Evolutionary conservation across 305 asterid species (phyloP).

Genomic region (Solanum hybrid): DNA sequence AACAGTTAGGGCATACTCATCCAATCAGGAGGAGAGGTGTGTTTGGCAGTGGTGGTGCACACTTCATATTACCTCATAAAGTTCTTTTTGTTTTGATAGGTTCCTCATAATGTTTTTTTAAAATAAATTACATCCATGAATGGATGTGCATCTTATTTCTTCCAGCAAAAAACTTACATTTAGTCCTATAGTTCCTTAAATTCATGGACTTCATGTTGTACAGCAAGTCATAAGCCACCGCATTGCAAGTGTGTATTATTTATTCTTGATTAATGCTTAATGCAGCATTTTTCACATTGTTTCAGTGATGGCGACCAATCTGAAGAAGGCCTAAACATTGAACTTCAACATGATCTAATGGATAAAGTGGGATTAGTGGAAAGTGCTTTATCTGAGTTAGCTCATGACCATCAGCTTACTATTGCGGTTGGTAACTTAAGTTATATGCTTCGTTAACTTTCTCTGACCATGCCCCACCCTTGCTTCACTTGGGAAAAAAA

Average conservation of each 20-base stretch:
- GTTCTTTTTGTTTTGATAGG: background rate
- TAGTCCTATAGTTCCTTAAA: background rate
- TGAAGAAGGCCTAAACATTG: slow-evolving; percentile 30
- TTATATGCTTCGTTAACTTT: background rate
- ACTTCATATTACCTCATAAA: background rate
- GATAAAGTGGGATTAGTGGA: slow-evolving; percentile 49
- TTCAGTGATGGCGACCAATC: slow-evolving; percentile 51
- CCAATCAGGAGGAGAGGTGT: background rate
- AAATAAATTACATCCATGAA: background rate
- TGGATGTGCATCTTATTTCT: background rate
- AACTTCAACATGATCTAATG: slow-evolving; percentile 44
- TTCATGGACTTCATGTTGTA: background rate
- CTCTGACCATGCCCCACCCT: background rate
- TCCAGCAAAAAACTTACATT: background rate
- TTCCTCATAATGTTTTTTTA: background rate
- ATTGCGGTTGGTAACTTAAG: slow-evolving; percentile 42
- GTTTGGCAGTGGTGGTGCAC: background rate
- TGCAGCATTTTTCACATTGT: background rate
- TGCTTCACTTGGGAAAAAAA: background rate
- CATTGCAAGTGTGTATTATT: background rate
- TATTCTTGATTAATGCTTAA: background rate
- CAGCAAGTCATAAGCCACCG: background rate
- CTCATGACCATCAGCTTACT: slow-evolving; percentile 42
- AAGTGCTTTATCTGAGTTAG: slow-evolving; percentile 54
- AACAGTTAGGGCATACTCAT: background rate